Evolutionary conservation across 129 eudicot genomes (phyloP).

Genomic region (Artemisia annua): DNA sequence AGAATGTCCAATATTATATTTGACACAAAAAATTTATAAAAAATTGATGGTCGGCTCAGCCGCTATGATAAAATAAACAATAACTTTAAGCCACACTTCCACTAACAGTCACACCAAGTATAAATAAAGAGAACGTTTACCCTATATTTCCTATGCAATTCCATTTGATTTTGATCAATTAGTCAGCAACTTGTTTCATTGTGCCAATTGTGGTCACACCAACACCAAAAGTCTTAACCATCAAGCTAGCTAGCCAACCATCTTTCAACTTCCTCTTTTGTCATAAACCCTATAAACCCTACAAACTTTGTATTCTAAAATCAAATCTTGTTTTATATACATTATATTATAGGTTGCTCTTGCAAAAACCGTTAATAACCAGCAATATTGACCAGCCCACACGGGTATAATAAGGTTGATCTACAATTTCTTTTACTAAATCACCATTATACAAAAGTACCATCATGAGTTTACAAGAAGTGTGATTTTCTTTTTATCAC

Average conservation of each 20-base stretch:
- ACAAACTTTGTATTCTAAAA: conserved; percentile 15
- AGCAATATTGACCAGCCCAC: too few species aligned
- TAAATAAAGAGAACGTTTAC: conserved; percentile 21
- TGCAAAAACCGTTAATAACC: too few species aligned
- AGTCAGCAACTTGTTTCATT: conserved; percentile 30
- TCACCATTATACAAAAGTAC: too few species aligned
- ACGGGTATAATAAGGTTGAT: conserved; percentile 18
- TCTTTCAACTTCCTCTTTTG: conserved; percentile 42
- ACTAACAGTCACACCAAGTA: conserved; percentile 29
- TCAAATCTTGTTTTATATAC: conserved; percentile 10
- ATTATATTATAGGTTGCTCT: conserved; percentile 11
- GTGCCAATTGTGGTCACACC: conserved; percentile 57
- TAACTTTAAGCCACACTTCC: conserved; percentile 35
- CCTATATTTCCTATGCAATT: conserved; percentile 21
- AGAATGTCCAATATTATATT: neutral
- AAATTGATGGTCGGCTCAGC: conserved; percentile 30
- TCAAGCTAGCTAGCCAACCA: conserved; percentile 15
- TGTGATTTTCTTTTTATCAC: too few species aligned
- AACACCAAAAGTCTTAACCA: conserved; percentile 23
- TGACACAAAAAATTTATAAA: conserved; percentile 12
- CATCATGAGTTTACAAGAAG: too few species aligned
- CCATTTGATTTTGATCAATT: conserved; percentile 4
- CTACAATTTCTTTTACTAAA: too few species aligned
- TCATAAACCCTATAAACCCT: conserved; percentile 33
- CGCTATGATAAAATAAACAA: conserved; percentile 8